These are phyloP conservation scores for Haplosporangium sp. DNA, from an alignment of 371 early-diverging fungal species.

Conservation along the genomic window DNA sequence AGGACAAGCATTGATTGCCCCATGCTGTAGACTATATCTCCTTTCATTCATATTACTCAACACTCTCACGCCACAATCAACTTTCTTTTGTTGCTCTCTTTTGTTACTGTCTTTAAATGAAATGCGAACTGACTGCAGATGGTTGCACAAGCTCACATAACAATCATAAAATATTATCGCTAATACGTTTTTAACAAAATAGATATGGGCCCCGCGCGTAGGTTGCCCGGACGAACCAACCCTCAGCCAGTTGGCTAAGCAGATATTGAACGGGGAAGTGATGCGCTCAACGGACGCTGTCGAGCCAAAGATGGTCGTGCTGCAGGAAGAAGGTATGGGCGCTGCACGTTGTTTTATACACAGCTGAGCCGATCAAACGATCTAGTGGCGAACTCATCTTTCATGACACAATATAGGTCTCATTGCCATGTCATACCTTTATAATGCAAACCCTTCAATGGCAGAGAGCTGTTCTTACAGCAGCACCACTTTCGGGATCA, in stretches of 20 bases:
- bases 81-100: not conserved
- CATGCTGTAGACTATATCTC: not conserved
- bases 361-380: too few relatives aligned
- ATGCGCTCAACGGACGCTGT: slow-evolving; percentile 54
- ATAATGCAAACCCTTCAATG: slow-evolving; percentile 43
- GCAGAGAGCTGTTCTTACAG: slow-evolving; percentile 36
- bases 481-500: slow-evolving; percentile 42
- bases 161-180: too few relatives aligned
- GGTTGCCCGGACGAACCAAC: slow-evolving; percentile 52
- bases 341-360: too few relatives aligned
- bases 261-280: slow-evolving; percentile 72
- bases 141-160: slow-evolving; percentile 18
- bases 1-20: not conserved
- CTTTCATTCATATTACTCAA: not conserved
- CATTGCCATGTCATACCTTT: slow-evolving; percentile 49
- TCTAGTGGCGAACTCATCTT: too few relatives aligned
- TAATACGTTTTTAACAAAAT: not conserved
- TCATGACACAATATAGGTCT: slow-evolving; percentile 23
- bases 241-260: slow-evolving; percentile 61
- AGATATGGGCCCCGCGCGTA: slow-evolving; percentile 53
- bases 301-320: slow-evolving; percentile 68
- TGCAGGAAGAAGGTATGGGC: slow-evolving; percentile 58
- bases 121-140: slow-evolving; percentile 9
- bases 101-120: slow-evolving; percentile 24
- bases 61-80: slow-evolving; percentile 1